Evolutionary conservation across 345 rosid species (phyloP), one percentile per base, ranked within the genome.

Genomic region (Hypericum perforatum): DNA sequence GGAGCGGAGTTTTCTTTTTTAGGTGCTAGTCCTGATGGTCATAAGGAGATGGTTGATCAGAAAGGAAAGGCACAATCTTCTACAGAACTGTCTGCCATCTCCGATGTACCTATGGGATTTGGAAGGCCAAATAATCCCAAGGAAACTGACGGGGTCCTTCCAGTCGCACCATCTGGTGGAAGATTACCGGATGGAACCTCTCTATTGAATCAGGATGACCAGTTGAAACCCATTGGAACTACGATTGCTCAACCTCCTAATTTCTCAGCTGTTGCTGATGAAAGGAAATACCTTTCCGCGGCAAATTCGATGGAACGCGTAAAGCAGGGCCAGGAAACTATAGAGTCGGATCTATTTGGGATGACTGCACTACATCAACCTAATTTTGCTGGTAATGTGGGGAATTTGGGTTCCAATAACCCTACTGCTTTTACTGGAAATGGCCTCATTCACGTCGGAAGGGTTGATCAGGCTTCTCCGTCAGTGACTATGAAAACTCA

Each of bases 21-120:
- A n/a, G 62, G 69, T 73, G 75, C 69, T 55, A 59, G 63, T 64
- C 58, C 74, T 65, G 88, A 81, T 71, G 77, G 79, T 37, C 78
- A 63, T 63, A 73, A 63, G 63, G 89, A 86, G 62, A 53, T 64
- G 62, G 41, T 57, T 60, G 84, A 81, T 56, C 65, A 66, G 49
- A 74, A 68, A 48, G 82, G 74, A 54, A 76, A 78, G 64, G 58
- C 58, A 11, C 80, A 73, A 52, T 62, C 75, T 37, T 64, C 73
- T 15, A 65, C 54, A 54, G 84, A 74, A 53, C 74, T 59, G 15
- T 37, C 66, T 63, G 65, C 56, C 69, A 63, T 69, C 57, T 61
- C 78, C 56, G 82, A 79, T 52, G 76, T 56, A 56, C 55, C 69
- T 10, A 54, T 61, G 58, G 70, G 76, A 43, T 78, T 58, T 75